Evolutionary conservation across 2,329 filamentous ascomycete genomes (phyloP).

Genomic region (Pezicula carpinea): DNA sequence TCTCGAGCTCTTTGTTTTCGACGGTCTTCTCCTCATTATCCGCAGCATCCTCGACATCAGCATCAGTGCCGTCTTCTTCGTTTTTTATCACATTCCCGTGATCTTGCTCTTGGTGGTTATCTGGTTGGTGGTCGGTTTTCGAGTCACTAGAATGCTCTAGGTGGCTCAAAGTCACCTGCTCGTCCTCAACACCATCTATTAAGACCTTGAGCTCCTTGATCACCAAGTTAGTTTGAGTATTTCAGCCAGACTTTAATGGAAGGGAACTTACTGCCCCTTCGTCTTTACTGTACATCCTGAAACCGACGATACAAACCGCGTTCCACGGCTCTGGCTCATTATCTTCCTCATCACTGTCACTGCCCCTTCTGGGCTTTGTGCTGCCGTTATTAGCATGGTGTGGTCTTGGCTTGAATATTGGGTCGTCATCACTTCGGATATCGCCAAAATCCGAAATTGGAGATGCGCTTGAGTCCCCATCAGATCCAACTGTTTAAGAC

Average conservation of each 20-base stretch:
- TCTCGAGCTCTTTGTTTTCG: not conserved
- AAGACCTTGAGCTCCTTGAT: constrained; percentile 15
- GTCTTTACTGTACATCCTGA: constrained; percentile 40
- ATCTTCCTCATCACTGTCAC: constrained; percentile 21
- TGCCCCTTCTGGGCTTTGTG: constrained; percentile 22
- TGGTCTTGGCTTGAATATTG: constrained; percentile 45
- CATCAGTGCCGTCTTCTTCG: constrained; percentile 12
- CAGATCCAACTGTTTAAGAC: constrained; percentile 30
- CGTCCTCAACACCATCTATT: constrained; percentile 9
- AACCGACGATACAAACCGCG: constrained; percentile 36
- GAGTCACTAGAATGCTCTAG: no score
- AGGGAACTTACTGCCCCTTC: constrained; percentile 32
- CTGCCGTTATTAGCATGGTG: constrained; percentile 12
- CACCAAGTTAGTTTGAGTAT: no score
- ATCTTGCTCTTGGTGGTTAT: not conserved
- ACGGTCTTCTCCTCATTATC: not conserved
- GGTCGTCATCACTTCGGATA: constrained; percentile 55
- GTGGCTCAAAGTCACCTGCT: not conserved
- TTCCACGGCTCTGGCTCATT: constrained; percentile 37
- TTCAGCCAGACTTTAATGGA: no score
- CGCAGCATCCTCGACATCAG: constrained; percentile 16
- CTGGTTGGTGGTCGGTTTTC: no score
- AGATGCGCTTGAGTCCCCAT: constrained; percentile 53
- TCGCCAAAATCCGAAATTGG: constrained; percentile 56
- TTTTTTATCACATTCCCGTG: no score